A percentile compares a stretch with the other conserved stretches of the same genome.
Conservation (phyloP, 768 basidiomycete species). For the Suillus placidus region DNA sequence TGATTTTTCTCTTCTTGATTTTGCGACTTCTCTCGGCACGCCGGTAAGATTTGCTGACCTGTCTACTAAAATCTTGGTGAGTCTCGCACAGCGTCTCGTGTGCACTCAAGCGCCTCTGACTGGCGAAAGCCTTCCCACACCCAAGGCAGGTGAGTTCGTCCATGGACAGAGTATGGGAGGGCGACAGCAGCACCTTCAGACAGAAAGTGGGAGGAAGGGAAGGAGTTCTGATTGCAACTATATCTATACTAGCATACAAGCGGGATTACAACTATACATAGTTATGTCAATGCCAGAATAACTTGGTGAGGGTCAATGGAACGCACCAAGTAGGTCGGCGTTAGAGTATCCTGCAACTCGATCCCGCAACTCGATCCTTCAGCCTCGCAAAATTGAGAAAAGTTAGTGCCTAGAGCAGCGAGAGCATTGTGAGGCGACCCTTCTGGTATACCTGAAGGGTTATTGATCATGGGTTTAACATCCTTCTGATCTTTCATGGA, state of each 20-base stretch:
- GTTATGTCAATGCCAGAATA: too few species aligned
- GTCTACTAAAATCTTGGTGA: background rate
- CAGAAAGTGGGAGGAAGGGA: background rate
- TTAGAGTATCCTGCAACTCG: too few species aligned
- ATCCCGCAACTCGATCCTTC: too few species aligned
- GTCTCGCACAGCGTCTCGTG: background rate
- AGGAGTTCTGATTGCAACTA: too few species aligned
- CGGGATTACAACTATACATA: too few species aligned
- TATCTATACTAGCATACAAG: too few species aligned
- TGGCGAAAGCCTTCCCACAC: slow-evolving; percentile 9
- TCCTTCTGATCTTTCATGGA: slow-evolving; percentile 37
- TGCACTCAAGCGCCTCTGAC: background rate
- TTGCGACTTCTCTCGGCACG: background rate
- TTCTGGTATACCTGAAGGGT: slow-evolving; percentile 34
- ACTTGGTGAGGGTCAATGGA: too few species aligned
- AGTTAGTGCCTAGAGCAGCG: slow-evolving; percentile 19
- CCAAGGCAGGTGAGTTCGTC: slow-evolving; percentile 4
- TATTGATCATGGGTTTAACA: slow-evolving; percentile 33
- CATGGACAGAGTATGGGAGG: background rate
- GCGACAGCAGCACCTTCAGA: background rate
- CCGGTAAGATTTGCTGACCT: background rate
- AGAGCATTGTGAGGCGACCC: slow-evolving; percentile 49
- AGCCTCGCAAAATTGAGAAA: too few species aligned
- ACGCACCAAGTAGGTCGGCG: too few species aligned
- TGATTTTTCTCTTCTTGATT: background rate